Evolutionary conservation across 306 rosid species (phyloP).

Genomic region (Quercus aquifolioides): DNA sequence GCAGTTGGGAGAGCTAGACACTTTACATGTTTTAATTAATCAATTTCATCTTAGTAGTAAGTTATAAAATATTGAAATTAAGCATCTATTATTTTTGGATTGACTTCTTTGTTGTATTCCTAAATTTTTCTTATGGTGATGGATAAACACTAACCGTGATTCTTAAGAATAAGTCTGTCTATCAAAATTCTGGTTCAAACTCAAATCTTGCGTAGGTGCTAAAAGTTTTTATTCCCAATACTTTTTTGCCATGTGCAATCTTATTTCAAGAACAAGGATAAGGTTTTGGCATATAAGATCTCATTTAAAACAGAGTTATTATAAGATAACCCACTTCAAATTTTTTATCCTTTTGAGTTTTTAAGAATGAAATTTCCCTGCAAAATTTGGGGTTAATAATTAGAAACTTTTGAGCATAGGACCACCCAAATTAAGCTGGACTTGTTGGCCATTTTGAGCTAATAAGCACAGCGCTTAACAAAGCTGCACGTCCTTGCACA

Average conservation of each 20-base stretch:
- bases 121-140: background rate
- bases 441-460: conserved; percentile 38
- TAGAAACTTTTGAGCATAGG: conserved; percentile 37
- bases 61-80: background rate
- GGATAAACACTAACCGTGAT: background rate
- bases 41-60: background rate
- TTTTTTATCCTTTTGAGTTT: no score
- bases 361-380: background rate
- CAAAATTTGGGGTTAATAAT: conserved; percentile 19
- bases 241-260: no score
- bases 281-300: no score
- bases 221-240: no score
- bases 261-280: no score
- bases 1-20: conserved; percentile 17
- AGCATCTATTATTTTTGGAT: background rate
- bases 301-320: no score
- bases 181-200: no score
- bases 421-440: conserved; percentile 39
- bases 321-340: no score
- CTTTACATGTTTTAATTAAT: conserved; percentile 8
- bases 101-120: background rate
- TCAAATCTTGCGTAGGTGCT: no score
- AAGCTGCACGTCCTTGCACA: conserved; percentile 45
- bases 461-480: conserved; percentile 18
- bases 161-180: no score